Evolutionary conservation across 1,284 basidiomycete genomes (phyloP), one percentile per base, ranked within the genome.

Genomic region (Tilletia walkeri): DNA sequence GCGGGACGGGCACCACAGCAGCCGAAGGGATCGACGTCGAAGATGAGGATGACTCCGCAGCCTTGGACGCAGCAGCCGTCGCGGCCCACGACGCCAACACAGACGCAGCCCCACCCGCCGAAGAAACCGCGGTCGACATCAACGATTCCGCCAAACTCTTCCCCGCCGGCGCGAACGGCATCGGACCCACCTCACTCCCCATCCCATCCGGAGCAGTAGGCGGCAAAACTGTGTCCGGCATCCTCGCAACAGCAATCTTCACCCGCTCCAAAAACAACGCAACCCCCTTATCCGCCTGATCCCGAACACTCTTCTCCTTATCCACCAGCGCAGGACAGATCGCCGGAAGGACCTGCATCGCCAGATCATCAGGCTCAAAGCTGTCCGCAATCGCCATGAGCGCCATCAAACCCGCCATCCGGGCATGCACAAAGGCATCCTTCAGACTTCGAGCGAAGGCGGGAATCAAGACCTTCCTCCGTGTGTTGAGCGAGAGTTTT

Each of bases 361-460:
- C 82, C 34, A 74, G 69, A 41, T 80, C 79, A 39, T 80, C 76
- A 24, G 74, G 73, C 53, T 61, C 94, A 76, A 93, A 99, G 73
- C 90, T 92, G 41, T 97, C 95, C 18, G 91, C 89, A 0, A 93
- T 95, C 0, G 95, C 94, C 90, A 95, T 95, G 77, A 98, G 89
- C 16, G 94, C 93, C 93, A 95, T 94, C 56, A 99, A 84, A 0
- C 93, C 96, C 0, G 95, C 95, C 0, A 97, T 93, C 39, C 96
- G 88, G 0, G 94, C 91, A 82, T 96, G 95, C 0, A 95, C 90
- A 82, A 98, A 99, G 0, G 89, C 85, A 83, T 99, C 96, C 80
- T 94, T 94, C 65, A 99, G 84, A 9, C 93, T 92, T 69, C 94
- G 88, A 0, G 91, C 88, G 83, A 99, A 99, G 0, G 96, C 96